These are phyloP conservation scores for Scutellospora calospora DNA, from an alignment of 371 early-diverging fungal species.

Conservation along the genomic window DNA sequence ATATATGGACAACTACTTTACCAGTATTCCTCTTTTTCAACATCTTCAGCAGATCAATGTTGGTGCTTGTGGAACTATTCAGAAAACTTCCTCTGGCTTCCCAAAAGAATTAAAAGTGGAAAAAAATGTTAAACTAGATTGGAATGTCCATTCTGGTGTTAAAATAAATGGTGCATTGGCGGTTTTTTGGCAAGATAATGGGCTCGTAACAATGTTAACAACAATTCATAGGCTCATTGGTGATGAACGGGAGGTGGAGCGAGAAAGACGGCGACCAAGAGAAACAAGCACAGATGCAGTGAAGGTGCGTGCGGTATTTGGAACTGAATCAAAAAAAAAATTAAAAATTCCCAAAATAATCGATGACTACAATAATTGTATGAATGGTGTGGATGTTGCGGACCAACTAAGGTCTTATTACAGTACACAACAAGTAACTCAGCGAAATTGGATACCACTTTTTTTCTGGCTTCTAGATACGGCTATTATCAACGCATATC, in stretches of 20 bases:
- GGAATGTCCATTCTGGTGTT: not conserved
- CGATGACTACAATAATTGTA: conserved; percentile 46
- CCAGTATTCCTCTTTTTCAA: conserved; percentile 39
- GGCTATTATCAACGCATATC: conserved; percentile 44
- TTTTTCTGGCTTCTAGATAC: conserved; percentile 48
- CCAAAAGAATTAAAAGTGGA: not conserved
- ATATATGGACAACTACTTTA: conserved; percentile 46
- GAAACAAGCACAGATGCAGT: conserved; percentile 36
- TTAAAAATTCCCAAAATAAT: conserved; percentile 39
- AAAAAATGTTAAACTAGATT: conserved; percentile 15
- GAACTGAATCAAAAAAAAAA: not conserved
- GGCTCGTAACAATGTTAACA: conserved; percentile 45
- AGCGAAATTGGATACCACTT: conserved; percentile 45
- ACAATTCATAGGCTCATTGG: conserved; percentile 32
- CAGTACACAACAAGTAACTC: conserved; percentile 29
- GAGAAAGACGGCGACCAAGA: not conserved
- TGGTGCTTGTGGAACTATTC: conserved; percentile 46
- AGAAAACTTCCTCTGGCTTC: not conserved
- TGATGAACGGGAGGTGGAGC: not conserved
- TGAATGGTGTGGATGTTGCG: conserved; percentile 47
- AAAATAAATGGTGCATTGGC: conserved; percentile 42
- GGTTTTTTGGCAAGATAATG: conserved; percentile 47
- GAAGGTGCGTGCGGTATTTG: conserved; percentile 43
- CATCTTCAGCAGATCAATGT: conserved; percentile 4
- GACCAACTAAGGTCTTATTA: conserved; percentile 47